Conservation (phyloP, 176 grass and related monocot genomes). For the Panicum miliaceum region DNA sequence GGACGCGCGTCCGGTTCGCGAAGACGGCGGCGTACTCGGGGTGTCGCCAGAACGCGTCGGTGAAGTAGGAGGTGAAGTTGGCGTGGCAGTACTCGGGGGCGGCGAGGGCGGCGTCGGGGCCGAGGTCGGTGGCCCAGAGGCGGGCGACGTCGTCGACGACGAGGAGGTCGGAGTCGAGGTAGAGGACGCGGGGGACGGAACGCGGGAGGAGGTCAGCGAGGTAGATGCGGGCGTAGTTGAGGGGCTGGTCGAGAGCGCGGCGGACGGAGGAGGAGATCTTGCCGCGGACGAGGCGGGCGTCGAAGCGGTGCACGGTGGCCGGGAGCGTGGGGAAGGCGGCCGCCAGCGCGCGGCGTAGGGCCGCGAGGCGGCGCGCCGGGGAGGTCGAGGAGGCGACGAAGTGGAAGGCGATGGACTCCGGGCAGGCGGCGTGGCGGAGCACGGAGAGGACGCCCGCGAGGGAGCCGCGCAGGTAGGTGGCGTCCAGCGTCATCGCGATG, state of each 20-base stretch:
- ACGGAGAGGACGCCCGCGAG: slow-evolving; percentile 91
- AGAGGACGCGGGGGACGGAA: slow-evolving; percentile 79
- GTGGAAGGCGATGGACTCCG: slow-evolving; percentile 89
- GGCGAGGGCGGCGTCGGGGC: slow-evolving; percentile 61
- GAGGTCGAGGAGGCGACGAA: slow-evolving; percentile 78
- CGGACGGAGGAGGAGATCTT: slow-evolving; percentile 94
- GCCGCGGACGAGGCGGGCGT: slow-evolving; percentile 77
- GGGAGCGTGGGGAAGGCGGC: slow-evolving; percentile 86
- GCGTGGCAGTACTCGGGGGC: slow-evolving; percentile 98
- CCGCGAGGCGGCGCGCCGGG: slow-evolving; percentile 58
- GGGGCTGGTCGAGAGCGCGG: slow-evolving; percentile 95
- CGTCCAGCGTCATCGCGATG: slow-evolving; percentile 95
- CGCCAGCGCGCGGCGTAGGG: slow-evolving; percentile 63
- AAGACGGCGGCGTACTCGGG: slow-evolving; percentile 60
- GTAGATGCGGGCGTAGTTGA: slow-evolving; percentile 99
- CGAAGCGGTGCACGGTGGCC: slow-evolving; percentile 80
- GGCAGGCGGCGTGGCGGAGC: slow-evolving; percentile 91
- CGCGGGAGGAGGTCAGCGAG: slow-evolving; percentile 79
- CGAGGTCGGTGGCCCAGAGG: slow-evolving; percentile 89
- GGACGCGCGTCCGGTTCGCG: slow-evolving; percentile 53
- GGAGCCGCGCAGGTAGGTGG: slow-evolving; percentile 91
- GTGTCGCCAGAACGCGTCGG: slow-evolving; percentile 77
- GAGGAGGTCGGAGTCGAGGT: slow-evolving; percentile 93
- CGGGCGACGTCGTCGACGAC: slow-evolving; percentile 92
- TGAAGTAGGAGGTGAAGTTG: slow-evolving; percentile 99